Evolutionary conservation across 176 grass and related monocot species (phyloP), one percentile per base, ranked within the genome.

Genomic region (Musa acuminata): DNA sequence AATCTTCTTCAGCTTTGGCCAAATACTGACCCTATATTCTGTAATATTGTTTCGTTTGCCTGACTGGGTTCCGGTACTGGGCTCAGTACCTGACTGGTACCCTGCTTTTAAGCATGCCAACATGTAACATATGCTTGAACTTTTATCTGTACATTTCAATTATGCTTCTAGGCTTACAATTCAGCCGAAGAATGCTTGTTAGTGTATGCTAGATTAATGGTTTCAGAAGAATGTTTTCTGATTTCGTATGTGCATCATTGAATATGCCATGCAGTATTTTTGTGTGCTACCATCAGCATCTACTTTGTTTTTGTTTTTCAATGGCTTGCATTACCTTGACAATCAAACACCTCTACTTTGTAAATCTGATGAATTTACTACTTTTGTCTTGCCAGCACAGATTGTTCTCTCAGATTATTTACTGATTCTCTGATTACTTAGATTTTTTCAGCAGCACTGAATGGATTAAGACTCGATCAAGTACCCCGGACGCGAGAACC

Each of bases 401-500:
- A 70, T 10, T 13, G 17, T 49, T 10, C n/a, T 70, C 35, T 70
- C 13, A 50, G 10, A 49, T 16, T 19, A 10, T n/a, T 9, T 71
- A 71, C 49, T 71, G 49, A 52, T 9, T 71, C 8, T 49, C 67
- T 71, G 14, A 19, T 20, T 51, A 2, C 13, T 51, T 71, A 71
- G 29, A 49, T 71, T 51, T 71, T 71, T 51, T 49, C 68, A 43
- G 14, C 68, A 51, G 68, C 68, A 21, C 6, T 71, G 16, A 49
- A 21, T 49, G 68, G 43, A 22, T 19, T 9, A 88, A 86, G 75
- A 87, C 12, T 27, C 13, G 91, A 75, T 96, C 88, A 74, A 96
- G 86, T 35, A 87, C 21, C 57, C 86, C 88, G 48, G 78, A 66
- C 54, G 91, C 88, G 51, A 87, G 91, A 3, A 86, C 88, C 65